Evolutionary conservation across 306 rosid species (phyloP).

Genomic region (Purshia tridentata): DNA sequence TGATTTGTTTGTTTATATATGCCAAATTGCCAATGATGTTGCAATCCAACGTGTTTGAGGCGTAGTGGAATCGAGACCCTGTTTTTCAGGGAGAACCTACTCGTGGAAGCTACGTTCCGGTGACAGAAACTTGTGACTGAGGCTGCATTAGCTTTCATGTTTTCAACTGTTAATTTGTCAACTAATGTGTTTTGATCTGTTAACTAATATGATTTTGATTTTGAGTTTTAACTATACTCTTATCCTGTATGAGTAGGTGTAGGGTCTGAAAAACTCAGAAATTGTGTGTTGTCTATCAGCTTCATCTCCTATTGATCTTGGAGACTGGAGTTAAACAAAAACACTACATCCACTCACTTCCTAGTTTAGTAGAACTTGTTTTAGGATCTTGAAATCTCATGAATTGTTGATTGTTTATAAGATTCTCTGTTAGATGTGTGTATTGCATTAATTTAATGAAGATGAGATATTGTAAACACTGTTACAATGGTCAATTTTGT

Average conservation of each 20-base stretch:
- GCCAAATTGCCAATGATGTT: conserved; percentile 26
- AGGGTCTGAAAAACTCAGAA: conserved; percentile 60
- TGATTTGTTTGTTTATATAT: not conserved
- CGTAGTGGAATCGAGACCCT: conserved; percentile 39
- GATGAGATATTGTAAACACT: no score
- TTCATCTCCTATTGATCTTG: conserved; percentile 42
- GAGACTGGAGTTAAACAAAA: conserved; percentile 73
- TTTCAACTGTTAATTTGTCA: no score
- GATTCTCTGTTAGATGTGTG: no score
- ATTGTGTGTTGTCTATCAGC: conserved; percentile 75
- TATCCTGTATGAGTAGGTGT: not conserved
- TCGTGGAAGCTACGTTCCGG: conserved; percentile 37
- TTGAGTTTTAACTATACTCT: conserved; percentile 60
- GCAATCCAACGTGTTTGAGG: conserved; percentile 56
- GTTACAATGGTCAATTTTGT: no score
- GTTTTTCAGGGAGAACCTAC: conserved; percentile 44
- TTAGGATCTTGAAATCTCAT: no score
- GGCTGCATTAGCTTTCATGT: not conserved
- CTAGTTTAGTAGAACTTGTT: no score
- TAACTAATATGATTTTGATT: not conserved
- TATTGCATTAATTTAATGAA: no score
- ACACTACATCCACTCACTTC: conserved; percentile 41
- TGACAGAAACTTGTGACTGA: conserved; percentile 44
- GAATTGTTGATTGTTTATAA: no score
- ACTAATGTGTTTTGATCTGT: no score